Conservation (phyloP, 805 yeast species). For the Grigorovia jiainica region DNA sequence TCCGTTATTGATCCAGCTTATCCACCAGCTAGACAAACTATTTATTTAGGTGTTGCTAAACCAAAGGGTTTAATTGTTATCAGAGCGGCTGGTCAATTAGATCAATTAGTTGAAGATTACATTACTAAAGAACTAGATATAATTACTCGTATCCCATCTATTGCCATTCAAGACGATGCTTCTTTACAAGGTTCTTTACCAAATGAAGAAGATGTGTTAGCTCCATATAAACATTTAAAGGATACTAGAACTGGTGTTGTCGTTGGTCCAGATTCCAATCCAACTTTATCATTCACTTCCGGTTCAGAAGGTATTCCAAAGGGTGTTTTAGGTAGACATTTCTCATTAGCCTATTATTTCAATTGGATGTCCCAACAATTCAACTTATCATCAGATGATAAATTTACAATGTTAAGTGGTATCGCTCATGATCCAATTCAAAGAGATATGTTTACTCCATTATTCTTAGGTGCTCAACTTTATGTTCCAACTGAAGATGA, state of each 20-base stretch:
- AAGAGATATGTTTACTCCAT: slow-evolving; percentile 97
- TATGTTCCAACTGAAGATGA: slow-evolving; percentile 94
- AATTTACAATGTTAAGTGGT: slow-evolving; percentile 95
- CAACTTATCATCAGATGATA: slow-evolving; percentile 66
- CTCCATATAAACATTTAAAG: slow-evolving; percentile 36
- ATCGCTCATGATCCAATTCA: slow-evolving; percentile 99
- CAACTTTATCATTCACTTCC: slow-evolving; percentile 91
- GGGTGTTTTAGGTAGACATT: slow-evolving; percentile 97
- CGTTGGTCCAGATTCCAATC: slow-evolving; percentile 97
- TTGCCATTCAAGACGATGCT: slow-evolving; percentile 73
- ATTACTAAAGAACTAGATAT: slow-evolving; percentile 65
- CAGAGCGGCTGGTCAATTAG: slow-evolving; percentile 79
- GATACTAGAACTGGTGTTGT: slow-evolving; percentile 69
- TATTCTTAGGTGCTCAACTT: slow-evolving; percentile 88
- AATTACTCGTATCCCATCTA: slow-evolving; percentile 61
- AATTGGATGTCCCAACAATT: slow-evolving; percentile 96
- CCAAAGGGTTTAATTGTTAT: slow-evolving; percentile 88
- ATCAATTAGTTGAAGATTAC: slow-evolving; percentile 68
- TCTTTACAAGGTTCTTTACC: slow-evolving; percentile 45
- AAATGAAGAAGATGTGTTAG: slow-evolving; percentile 39
- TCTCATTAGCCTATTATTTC: slow-evolving; percentile 91
- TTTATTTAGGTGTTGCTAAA: slow-evolving; percentile 85
- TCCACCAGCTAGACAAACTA: slow-evolving; percentile 95
- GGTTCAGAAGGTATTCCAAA: slow-evolving; percentile 98
- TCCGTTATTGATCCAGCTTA: slow-evolving; percentile 98